A percentile compares a stretch with the other conserved stretches of the same genome.
Evolutionary conservation across 2,329 filamentous ascomycete species (phyloP).

Genomic region (Calonectria pseudoreteaudii): DNA sequence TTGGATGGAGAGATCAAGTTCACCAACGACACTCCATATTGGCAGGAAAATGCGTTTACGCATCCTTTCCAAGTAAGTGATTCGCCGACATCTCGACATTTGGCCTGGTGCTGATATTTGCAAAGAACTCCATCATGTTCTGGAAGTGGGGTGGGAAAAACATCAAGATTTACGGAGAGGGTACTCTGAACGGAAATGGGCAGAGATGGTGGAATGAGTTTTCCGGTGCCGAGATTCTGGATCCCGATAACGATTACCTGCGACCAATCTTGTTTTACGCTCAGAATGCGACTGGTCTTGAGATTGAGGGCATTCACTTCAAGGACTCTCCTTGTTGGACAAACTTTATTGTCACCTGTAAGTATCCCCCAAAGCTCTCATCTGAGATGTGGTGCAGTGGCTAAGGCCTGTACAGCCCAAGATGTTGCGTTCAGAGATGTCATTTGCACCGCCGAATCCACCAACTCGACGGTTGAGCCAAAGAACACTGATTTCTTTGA

Average conservation of each 20-base stretch:
- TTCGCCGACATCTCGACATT: accelerated
- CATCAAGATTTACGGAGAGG: constrained; percentile 56
- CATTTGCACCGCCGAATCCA: constrained; percentile 39
- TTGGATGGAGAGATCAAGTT: constrained; percentile 43
- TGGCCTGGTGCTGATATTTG: background rate
- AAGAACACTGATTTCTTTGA: constrained; percentile 44
- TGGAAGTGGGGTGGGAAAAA: constrained; percentile 73
- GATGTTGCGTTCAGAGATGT: constrained; percentile 39
- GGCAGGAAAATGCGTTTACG: constrained; percentile 38
- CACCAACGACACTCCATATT: constrained; percentile 38
- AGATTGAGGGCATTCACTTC: constrained; percentile 39
- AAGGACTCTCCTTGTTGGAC: constrained; percentile 43
- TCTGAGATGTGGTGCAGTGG: background rate
- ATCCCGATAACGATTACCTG: constrained; percentile 34
- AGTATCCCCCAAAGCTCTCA: background rate
- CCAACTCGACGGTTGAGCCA: constrained; percentile 35
- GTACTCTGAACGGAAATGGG: constrained; percentile 38
- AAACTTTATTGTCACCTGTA: constrained; percentile 41
- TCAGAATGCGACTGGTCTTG: constrained; percentile 37
- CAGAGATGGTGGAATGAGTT: constrained; percentile 44
- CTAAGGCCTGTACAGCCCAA: constrained; percentile 25
- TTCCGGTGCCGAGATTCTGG: constrained; percentile 37
- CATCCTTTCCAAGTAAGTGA: constrained; percentile 39
- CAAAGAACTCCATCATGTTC: constrained; percentile 57
- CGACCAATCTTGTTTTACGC: constrained; percentile 42